Evolutionary conservation across 345 rosid species (phyloP).

Genomic region (Microthlaspi erraticum): DNA sequence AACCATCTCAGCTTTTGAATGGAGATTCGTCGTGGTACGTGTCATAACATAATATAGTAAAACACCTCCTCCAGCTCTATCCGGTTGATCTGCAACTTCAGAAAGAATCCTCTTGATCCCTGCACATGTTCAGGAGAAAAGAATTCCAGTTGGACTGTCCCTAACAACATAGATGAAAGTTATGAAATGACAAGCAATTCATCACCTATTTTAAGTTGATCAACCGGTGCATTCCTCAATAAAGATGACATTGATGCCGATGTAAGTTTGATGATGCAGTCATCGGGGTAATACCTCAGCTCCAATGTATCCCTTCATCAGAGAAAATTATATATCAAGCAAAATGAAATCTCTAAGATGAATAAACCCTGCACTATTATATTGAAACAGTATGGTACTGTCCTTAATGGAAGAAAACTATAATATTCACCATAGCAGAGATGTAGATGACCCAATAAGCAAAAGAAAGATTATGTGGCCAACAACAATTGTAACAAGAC

Average conservation of each 20-base stretch:
- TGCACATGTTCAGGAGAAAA: constrained; percentile 39
- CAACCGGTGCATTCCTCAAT: constrained; percentile 67
- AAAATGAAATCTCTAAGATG: not conserved
- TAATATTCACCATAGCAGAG: not conserved
- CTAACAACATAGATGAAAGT: constrained; percentile 11
- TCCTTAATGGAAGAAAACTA: no score
- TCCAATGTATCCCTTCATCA: constrained; percentile 59
- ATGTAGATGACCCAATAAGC: no score
- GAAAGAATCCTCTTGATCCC: constrained; percentile 64
- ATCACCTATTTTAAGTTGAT: constrained; percentile 65
- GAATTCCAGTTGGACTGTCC: constrained; percentile 17
- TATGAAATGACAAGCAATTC: constrained; percentile 12
- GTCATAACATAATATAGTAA: constrained; percentile 65
- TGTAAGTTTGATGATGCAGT: constrained; percentile 59
- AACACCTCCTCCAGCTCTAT: constrained; percentile 60
- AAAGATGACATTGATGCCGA: constrained; percentile 66
- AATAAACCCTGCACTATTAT: no score
- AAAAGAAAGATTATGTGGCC: not conserved
- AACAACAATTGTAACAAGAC: not conserved
- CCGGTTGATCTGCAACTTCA: constrained; percentile 54
- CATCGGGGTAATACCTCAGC: constrained; percentile 68
- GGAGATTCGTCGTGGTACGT: constrained; percentile 59
- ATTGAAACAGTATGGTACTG: no score
- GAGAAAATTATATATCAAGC: not conserved
- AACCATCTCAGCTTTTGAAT: constrained; percentile 65